phyloP scores from a whole-genome alignment of 164 flowering plant genomes.

The Platanus orientalis region DNA sequence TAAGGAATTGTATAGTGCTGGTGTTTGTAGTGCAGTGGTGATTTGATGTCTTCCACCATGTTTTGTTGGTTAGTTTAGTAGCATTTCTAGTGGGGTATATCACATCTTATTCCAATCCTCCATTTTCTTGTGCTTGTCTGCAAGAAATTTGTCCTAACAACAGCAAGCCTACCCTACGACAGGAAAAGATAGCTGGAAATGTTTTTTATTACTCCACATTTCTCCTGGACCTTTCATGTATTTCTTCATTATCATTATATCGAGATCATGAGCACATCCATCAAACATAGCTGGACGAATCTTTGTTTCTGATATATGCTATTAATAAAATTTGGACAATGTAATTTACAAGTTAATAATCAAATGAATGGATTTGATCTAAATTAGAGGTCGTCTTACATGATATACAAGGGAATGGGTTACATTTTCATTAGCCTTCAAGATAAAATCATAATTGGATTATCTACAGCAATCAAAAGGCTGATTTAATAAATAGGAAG shows the following conservation, averaged over 20 bases:
- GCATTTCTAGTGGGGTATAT: neutral
- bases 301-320: too few relatives aligned
- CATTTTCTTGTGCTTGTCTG: neutral
- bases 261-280: neutral
- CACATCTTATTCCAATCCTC: neutral
- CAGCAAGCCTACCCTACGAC: neutral
- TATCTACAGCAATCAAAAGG: neutral
- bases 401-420: neutral
- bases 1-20: neutral
- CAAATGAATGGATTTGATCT: too few relatives aligned
- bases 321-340: too few relatives aligned
- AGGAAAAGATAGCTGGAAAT: neutral
- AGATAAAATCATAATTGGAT: too few relatives aligned
- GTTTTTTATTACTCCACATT: too few relatives aligned
- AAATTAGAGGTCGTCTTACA: neutral
- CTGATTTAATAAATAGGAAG: too few relatives aligned
- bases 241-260: too few relatives aligned
- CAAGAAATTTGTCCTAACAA: neutral
- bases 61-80: neutral
- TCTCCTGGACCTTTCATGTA: neutral
- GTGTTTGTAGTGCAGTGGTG: neutral
- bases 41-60: neutral
- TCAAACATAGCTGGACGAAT: too few relatives aligned
- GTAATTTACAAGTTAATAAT: too few relatives aligned
- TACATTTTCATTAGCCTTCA: too few relatives aligned